phyloP scores from a whole-genome alignment of 2,329 filamentous ascomycete species.

The Seiridium cupressi region DNA sequence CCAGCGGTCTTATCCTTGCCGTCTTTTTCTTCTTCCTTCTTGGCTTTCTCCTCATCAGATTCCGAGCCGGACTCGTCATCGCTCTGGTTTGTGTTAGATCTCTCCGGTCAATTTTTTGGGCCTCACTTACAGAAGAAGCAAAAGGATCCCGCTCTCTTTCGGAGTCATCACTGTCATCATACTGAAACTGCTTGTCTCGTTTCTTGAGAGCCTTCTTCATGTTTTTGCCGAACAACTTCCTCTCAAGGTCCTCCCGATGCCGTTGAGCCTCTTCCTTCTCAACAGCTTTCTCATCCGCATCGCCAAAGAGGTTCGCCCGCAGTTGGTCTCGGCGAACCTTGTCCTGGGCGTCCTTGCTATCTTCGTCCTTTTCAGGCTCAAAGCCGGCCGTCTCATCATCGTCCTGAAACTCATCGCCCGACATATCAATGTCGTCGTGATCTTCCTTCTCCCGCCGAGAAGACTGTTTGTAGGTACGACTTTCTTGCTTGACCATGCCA shows the following conservation, averaged over 20 bases:
- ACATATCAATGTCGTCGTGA: conserved; percentile 67
- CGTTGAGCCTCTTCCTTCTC: conserved; percentile 72
- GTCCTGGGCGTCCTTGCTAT: conserved; percentile 68
- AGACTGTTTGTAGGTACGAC: conserved; percentile 58
- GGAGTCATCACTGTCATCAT: conserved; percentile 70
- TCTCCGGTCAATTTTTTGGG: neutral
- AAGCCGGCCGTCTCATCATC: conserved; percentile 79
- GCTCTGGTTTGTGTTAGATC: conserved; percentile 25
- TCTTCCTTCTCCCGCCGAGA: conserved; percentile 66
- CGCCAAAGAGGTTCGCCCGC: conserved; percentile 80
- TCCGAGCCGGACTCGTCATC: conserved; percentile 42
- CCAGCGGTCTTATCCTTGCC: conserved; percentile 46
- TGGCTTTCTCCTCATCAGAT: conserved; percentile 27
- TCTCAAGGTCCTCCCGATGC: conserved; percentile 64
- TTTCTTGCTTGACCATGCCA: conserved; percentile 67
- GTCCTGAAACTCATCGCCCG: conserved; percentile 77
- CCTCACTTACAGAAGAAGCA: conserved; percentile 46
- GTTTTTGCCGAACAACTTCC: conserved; percentile 71
- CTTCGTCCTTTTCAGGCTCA: conserved; percentile 79
- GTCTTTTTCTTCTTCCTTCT: conserved; percentile 51
- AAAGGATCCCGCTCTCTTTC: conserved; percentile 47
- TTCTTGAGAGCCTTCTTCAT: conserved; percentile 80
- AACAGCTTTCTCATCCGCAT: conserved; percentile 67
- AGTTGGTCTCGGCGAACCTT: conserved; percentile 78
- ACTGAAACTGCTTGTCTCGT: conserved; percentile 83